A percentile compares a stretch with the other conserved stretches of the same genome.
Evolutionary conservation across 345 rosid genomes (phyloP).

Genomic region (Eucalyptus cladocalyx): DNA sequence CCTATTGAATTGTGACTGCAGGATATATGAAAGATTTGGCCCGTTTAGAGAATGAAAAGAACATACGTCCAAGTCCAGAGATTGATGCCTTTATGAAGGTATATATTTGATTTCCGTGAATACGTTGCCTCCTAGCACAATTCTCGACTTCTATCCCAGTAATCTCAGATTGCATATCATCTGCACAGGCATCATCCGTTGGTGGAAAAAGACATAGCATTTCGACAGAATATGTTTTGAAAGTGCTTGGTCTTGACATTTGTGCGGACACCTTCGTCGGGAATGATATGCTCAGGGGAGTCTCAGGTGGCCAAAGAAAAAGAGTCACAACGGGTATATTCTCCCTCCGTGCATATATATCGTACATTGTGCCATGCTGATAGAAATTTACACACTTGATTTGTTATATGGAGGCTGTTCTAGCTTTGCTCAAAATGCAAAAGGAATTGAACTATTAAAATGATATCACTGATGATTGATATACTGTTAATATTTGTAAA

Average conservation of each 20-base stretch:
- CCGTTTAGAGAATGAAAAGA: constrained; percentile 58
- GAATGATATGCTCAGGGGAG: constrained; percentile 90
- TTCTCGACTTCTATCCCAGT: neutral
- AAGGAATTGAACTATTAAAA: neutral
- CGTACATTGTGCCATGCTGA: neutral
- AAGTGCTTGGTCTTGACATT: constrained; percentile 84
- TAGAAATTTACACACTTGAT: neutral
- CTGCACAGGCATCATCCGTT: constrained; percentile 60
- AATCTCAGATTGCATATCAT: neutral
- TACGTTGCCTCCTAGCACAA: neutral
- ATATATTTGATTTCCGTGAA: neutral
- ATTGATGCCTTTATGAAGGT: constrained; percentile 99
- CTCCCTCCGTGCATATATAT: neutral
- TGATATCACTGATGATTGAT: neutral
- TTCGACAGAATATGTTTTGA: constrained; percentile 73
- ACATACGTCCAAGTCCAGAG: constrained; percentile 61
- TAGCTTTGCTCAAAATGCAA: neutral
- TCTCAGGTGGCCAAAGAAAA: constrained; percentile 93
- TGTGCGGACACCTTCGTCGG: constrained; percentile 88
- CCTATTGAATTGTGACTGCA: constrained; percentile 1
- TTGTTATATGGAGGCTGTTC: neutral
- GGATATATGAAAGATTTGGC: constrained; percentile 55
- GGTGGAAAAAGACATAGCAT: constrained; percentile 66
- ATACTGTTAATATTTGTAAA: neutral
- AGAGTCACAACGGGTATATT: constrained; percentile 83